phyloP scores from a whole-genome alignment of 306 rosid species.

The Castanea crenata region DNA sequence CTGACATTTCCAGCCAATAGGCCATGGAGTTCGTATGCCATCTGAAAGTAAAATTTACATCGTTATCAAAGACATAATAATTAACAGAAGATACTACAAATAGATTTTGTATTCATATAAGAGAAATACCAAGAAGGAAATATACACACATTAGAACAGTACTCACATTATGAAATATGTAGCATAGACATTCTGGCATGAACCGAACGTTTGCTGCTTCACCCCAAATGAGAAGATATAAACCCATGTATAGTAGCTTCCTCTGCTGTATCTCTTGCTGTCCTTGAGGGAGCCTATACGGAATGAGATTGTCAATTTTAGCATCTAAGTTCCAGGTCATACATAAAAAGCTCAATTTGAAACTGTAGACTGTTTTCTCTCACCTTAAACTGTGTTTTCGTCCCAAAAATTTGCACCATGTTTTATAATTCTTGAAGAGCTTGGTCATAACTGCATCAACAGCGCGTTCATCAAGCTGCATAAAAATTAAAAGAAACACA shows the following conservation, averaged over 20 bases:
- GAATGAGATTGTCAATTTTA: slow-evolving; percentile 22
- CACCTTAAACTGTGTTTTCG: slow-evolving; percentile 87
- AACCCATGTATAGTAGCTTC: slow-evolving; percentile 91
- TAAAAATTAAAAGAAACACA: slow-evolving; percentile 1
- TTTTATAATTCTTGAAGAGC: slow-evolving; percentile 85
- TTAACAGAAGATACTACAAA: not conserved
- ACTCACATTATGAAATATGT: slow-evolving; percentile 90
- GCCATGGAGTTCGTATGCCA: slow-evolving; percentile 97
- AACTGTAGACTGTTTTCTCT: slow-evolving; percentile 15
- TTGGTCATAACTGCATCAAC: slow-evolving; percentile 60
- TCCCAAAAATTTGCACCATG: slow-evolving; percentile 90
- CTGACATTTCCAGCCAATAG: slow-evolving; percentile 98
- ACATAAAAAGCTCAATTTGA: slow-evolving; percentile 6
- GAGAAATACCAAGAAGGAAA: slow-evolving; percentile 11
- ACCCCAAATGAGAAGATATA: slow-evolving; percentile 96
- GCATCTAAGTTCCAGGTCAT: slow-evolving; percentile 13
- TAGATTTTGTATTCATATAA: slow-evolving; percentile 8
- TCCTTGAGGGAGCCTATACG: slow-evolving; percentile 80
- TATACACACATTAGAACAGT: slow-evolving; percentile 15
- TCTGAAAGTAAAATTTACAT: slow-evolving; percentile 45
- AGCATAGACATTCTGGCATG: slow-evolving; percentile 95
- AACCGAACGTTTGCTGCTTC: slow-evolving; percentile 91
- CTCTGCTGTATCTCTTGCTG: slow-evolving; percentile 83
- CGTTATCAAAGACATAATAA: slow-evolving; percentile 25
- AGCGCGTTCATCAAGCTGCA: slow-evolving; percentile 98